Evolutionary conservation across 164 flowering plant genomes (phyloP).

Genomic region (Sextonia rubra): DNA sequence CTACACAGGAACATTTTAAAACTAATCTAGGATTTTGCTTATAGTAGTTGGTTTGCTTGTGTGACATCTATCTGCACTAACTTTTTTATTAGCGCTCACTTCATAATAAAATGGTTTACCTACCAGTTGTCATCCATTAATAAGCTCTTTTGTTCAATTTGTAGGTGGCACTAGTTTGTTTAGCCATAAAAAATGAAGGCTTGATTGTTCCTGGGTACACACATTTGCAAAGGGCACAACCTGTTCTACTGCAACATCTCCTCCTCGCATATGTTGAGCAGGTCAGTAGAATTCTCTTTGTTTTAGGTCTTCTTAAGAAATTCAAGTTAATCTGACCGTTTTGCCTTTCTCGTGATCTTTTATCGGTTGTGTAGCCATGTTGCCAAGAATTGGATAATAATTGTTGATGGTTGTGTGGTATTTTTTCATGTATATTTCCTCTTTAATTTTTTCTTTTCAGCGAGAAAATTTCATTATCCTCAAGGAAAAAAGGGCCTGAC

Average conservation of each 20-base stretch:
- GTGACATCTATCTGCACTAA: too few species aligned
- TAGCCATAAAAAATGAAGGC: slow-evolving; percentile 74
- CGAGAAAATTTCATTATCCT: too few species aligned
- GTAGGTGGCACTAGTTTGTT: slow-evolving; percentile 61
- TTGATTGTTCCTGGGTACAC: slow-evolving; percentile 97
- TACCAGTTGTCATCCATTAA: background rate
- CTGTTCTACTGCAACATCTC: slow-evolving; percentile 85
- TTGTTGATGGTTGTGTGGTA: background rate
- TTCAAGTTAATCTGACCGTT: background rate
- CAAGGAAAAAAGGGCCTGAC: too few species aligned
- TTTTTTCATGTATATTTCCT: background rate
- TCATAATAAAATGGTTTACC: too few species aligned
- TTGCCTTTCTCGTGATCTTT: background rate
- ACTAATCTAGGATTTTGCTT: too few species aligned
- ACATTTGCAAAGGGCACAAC: slow-evolving; percentile 96
- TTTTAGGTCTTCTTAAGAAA: background rate
- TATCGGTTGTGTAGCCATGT: background rate
- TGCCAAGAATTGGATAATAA: background rate
- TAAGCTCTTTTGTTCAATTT: slow-evolving; percentile 5
- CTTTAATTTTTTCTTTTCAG: too few species aligned
- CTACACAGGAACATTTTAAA: too few species aligned
- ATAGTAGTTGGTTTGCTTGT: too few species aligned
- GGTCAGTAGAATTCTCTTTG: slow-evolving; percentile 35
- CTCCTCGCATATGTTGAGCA: slow-evolving; percentile 93
- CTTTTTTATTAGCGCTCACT: too few species aligned